A percentile compares a stretch with the other conserved stretches of the same genome.
phyloP scores from a whole-genome alignment of 2,329 filamentous ascomycete genomes.

The Fusarium verrucosum region DNA sequence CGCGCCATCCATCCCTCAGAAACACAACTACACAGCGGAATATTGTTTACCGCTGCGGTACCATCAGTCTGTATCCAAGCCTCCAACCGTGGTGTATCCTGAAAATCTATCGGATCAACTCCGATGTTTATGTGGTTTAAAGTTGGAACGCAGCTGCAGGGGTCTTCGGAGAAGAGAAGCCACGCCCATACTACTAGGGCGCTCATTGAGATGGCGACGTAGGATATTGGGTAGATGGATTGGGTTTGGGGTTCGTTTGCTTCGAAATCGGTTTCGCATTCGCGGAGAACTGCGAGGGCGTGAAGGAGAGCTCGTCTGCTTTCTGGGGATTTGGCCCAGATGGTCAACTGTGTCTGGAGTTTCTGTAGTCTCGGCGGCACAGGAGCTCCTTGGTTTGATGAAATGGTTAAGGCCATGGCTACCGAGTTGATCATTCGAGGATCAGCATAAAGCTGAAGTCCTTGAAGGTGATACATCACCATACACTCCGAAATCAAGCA shows the following conservation, averaged over 20 bases:
- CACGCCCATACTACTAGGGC: conserved; percentile 51
- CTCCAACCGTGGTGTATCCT: conserved; percentile 42
- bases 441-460: conserved; percentile 51
- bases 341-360: conserved; percentile 31
- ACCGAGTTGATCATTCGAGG: conserved; percentile 45
- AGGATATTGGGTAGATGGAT: conserved; percentile 48
- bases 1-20: conserved; percentile 41
- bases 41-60: conserved; percentile 41
- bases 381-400: conserved; percentile 20
- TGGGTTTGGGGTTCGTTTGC: conserved; percentile 23
- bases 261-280: conserved; percentile 38
- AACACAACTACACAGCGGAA: conserved; percentile 47
- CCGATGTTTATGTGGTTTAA: conserved; percentile 41
- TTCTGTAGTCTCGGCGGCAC: conserved; percentile 33
- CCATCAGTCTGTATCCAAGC: conserved; percentile 43
- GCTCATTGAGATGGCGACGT: conserved; percentile 47
- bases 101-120: conserved; percentile 33
- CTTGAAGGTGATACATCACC: conserved; percentile 52
- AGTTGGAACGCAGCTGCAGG: conserved; percentile 43
- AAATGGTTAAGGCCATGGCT: conserved; percentile 26
- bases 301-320: conserved; percentile 49
- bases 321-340: conserved; percentile 46
- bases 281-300: conserved; percentile 46
- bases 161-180: conserved; percentile 42
- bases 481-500: conserved; percentile 46